Evolutionary conservation across 2,329 filamentous ascomycete species (phyloP).

Genomic region (Aspergillus pseudoviridinutans): DNA sequence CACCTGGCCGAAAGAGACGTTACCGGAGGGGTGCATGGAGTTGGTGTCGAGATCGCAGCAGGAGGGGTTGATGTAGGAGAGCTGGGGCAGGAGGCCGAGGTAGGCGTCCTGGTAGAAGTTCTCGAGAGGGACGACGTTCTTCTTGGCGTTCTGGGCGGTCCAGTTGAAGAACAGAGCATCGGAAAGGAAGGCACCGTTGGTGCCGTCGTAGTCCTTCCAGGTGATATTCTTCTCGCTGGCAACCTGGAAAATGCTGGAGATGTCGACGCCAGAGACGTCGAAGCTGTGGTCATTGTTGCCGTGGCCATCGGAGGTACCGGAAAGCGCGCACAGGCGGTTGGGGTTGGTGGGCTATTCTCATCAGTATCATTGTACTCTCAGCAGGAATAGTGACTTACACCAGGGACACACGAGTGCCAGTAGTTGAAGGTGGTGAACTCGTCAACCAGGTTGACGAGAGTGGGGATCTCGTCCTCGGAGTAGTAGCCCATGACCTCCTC

Average conservation of each 20-base stretch:
- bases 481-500: slow-evolving; percentile 43
- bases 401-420: slow-evolving; percentile 40
- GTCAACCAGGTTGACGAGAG: slow-evolving; percentile 35
- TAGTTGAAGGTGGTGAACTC: slow-evolving; percentile 41
- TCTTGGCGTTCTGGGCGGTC: slow-evolving; percentile 10
- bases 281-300: slow-evolving; percentile 25
- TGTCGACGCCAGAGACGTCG: slow-evolving; percentile 9
- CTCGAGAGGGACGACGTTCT: not conserved
- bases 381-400: slow-evolving; percentile 24
- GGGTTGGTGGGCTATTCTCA: slow-evolving; percentile 37
- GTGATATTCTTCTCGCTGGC: slow-evolving; percentile 22
- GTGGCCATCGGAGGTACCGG: slow-evolving; percentile 26
- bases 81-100: slow-evolving; percentile 28
- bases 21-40: slow-evolving; percentile 22
- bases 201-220: slow-evolving; percentile 29
- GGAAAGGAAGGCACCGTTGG: slow-evolving; percentile 14
- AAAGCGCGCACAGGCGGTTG: slow-evolving; percentile 30
- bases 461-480: slow-evolving; percentile 37
- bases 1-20: slow-evolving; percentile 33
- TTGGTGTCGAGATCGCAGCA: slow-evolving; percentile 38
- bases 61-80: slow-evolving; percentile 37
- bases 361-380: slow-evolving; percentile 2
- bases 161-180: slow-evolving; percentile 29
- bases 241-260: slow-evolving; percentile 36
- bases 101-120: slow-evolving; percentile 28